Evolutionary conservation across 1,284 basidiomycete genomes (phyloP), one percentile per base, ranked within the genome.

Genomic region (Cerrena zonata): DNA sequence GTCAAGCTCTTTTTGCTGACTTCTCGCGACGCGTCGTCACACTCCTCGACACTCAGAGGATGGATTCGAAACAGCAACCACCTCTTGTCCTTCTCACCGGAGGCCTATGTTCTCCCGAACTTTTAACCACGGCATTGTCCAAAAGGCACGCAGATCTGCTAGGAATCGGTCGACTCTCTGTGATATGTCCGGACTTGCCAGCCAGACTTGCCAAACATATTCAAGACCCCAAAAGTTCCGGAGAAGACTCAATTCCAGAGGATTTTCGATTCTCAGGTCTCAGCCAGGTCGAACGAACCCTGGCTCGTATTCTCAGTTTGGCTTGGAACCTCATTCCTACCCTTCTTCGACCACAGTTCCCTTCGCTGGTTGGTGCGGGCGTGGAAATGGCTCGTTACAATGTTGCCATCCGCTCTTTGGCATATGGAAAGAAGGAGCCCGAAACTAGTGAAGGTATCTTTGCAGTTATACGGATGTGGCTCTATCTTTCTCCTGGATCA

Each of bases 1-100:
- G 82, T 23, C 81, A 86, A 60, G 80, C 77, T 2, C 71, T 85
- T 46, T 86, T 86, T 53, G 64, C 80, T n/a, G 70, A 66, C 2
- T 84, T 87, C 56, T 79, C 86, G 2, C 68, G 70, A 42, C 65
- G 67, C 52, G 79, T 74, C 43, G 72, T 77, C 63, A 71, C 73
- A 60, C 67, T 63, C 56, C 67, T 78, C 57, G 56, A 62, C 12
- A 15, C 30, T 15, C 7, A 15, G 30, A n/a, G n/a, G n/a, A n/a
- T n/a, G n/a, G 55, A 62, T 4, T 54, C 73, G 48, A 49, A 61
- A 52, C 49, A 50, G 49, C 53, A 27, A 15, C 66, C 52, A 15
- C 89, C 88, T 2, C 69, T 89, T 15, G 74, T 94, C 56, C 69
- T 91, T 38, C 76, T 94, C 23, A 94, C 91, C 0, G 91, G 91